Evolutionary conservation across 1,284 basidiomycete species (phyloP).

Genomic region (Papiliotrema laurentii): DNA sequence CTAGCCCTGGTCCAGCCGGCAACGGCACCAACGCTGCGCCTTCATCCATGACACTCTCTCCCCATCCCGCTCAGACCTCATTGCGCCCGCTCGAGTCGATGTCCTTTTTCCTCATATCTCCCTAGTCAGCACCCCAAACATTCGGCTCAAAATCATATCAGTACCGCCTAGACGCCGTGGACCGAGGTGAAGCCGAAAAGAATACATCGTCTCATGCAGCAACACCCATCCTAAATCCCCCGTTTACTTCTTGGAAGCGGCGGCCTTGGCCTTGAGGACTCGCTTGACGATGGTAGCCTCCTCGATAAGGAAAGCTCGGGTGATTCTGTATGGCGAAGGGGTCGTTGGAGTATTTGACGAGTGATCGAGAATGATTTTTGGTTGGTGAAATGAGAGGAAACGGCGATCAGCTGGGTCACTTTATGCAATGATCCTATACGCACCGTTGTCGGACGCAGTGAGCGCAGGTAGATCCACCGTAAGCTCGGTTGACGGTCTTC

Average conservation of each 20-base stretch:
- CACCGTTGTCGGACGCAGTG: constrained; percentile 87
- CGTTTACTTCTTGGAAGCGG: constrained; percentile 46
- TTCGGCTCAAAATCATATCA: too few species aligned
- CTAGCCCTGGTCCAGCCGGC: too few species aligned
- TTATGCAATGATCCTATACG: constrained; percentile 32
- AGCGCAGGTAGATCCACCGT: constrained; percentile 92
- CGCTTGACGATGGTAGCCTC: constrained; percentile 99
- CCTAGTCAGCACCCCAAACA: too few species aligned
- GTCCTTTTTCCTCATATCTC: too few species aligned
- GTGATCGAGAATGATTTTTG: constrained; percentile 1
- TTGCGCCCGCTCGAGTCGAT: too few species aligned
- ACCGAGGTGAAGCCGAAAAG: too few species aligned
- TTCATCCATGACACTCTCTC: too few species aligned
- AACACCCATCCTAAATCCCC: too few species aligned
- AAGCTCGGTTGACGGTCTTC: constrained; percentile 89
- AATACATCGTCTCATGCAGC: too few species aligned
- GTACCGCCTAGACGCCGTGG: too few species aligned
- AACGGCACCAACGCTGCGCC: too few species aligned
- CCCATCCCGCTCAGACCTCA: too few species aligned
- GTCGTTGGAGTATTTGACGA: background rate
- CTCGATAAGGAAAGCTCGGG: constrained; percentile 98
- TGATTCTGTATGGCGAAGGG: constrained; percentile 60
- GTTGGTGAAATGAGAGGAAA: background rate
- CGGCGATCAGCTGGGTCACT: constrained; percentile 7
- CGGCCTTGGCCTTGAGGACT: constrained; percentile 81